Evolutionary conservation across 2,329 filamentous ascomycete genomes (phyloP), one percentile per base, ranked within the genome.

Genomic region (Fusarium zealandicum): DNA sequence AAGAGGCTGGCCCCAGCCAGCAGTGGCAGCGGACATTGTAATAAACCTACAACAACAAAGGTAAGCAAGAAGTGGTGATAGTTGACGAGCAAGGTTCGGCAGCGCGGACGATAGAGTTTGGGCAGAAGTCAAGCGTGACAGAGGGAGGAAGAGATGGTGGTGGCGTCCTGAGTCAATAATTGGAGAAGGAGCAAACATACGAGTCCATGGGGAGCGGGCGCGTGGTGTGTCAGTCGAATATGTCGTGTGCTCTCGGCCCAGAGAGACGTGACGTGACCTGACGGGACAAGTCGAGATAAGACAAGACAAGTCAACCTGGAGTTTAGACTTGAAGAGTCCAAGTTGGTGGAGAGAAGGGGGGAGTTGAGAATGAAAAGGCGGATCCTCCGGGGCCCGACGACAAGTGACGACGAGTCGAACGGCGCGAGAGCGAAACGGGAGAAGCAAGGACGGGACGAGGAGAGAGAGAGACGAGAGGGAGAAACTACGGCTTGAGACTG

Each of bases 1-100:
- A 25, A 71, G 65, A 56, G 72, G 78, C 70, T 80, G 79, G 62
- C 80, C 75, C 78, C 80, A 84, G 71, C 78, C 78, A 62, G 79
- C 75, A 57, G 82, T 76, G 59, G 62, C 58, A 57, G 82, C 77
- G 61, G 66, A 66, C 66, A 68, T 68, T 50, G 65, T 50, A 54
- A 83, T 78, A 70, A 85, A 80, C 72, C 81, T 85, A 57, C 22
- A 44, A 31, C 22, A 44, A 31, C 42, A 66, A 42, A 33, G 32
- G 58, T 67, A 38, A 59, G 57, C 44, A 35, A 52, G 18, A 52
- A 40, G 28, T 42, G 37, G 36, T 14, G 51, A 44, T n/a, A 35
- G 50, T 16, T 46, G 46, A 33, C 44, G 45, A 32, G 30, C 46
- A 48, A 53, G 30, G 39, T 51, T 61, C 28, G 16, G 41, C 20